Percentiles rank a stretch among this genome's conserved stretches.
Evolutionary conservation across 257 asterid species (phyloP).

Genomic region (Scutellaria barbata): DNA sequence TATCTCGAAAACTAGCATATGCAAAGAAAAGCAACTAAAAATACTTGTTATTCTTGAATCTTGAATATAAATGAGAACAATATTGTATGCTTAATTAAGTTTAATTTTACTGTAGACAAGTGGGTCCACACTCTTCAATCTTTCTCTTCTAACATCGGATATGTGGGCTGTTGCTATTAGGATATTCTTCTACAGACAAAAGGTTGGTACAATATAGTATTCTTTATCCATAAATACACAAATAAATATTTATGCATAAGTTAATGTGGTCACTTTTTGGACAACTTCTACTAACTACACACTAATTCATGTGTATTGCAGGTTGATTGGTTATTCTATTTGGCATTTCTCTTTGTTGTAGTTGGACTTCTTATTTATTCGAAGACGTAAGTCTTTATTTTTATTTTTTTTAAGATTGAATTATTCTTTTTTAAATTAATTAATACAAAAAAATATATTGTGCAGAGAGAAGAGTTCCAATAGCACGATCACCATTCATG

Average conservation of each 20-base stretch:
- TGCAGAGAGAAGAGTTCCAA: conserved; percentile 45
- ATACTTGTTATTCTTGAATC: no score
- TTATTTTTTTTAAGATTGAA: neutral
- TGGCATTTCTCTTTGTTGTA: conserved; percentile 62
- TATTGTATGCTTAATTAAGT: no score
- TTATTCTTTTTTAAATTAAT: neutral
- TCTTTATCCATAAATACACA: no score
- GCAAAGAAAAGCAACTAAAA: no score
- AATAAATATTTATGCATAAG: no score
- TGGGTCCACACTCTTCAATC: conserved; percentile 79
- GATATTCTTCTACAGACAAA: conserved; percentile 71
- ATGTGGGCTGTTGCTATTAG: conserved; percentile 81
- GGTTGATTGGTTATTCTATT: conserved; percentile 79
- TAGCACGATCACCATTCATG: conserved; percentile 16
- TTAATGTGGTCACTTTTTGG: no score
- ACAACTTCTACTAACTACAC: no score
- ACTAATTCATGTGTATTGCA: conserved; percentile 33
- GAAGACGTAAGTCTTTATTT: conserved; percentile 47
- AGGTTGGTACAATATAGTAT: conserved; percentile 36
- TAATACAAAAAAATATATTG: neutral
- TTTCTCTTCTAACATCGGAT: conserved; percentile 82
- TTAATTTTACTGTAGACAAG: conserved; percentile 50
- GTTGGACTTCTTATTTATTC: conserved; percentile 65
- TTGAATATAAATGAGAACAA: no score
- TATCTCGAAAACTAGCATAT: no score